Base-by-base conservation (phyloP, 306 rosid genomes). In the Sophora flavescens region DNA sequence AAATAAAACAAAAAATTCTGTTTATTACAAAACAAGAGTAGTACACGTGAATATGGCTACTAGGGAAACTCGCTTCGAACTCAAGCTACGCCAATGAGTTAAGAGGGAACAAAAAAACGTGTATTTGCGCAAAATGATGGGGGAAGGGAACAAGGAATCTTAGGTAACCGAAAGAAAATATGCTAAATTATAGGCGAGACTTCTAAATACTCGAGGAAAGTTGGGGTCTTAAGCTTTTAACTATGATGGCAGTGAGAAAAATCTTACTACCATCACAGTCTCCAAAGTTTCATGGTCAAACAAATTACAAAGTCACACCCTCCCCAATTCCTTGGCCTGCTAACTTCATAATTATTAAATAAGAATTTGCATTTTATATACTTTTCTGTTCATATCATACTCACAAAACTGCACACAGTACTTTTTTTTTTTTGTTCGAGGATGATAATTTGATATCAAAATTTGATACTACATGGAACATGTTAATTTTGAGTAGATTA, bases 121-220 rank as follows among this genome's bases (percentile, higher is more conserved):
- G 81, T 68, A 74, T 36, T 87, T 54, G 76, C 64, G 78, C 73
- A 67, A 81, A 75, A 78, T 71, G 76, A 75, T 78, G 82, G 60
- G 86, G 84, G 84, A 72, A 83, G 88, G 93, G 84, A 81, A 88
- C 87, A 88, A 63, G 78, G 90, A 91, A 86, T 88, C 88, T 88
- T 71, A 33, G 88, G 87, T 66, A 80, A 86, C 83, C 81, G 86
- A 72, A 83, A 83, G 59, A 58, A 85, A 84, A 82, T 65, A 84
- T 81, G 79, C 36, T 81, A 84, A 84, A 74, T 70, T 41, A 61
- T 71, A 61, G 74, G 72, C 30, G 81, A 80, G 70, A 64, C 76
- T 80, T 68, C 64, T 70, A 78, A 72, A 83, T 70, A 69, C 77
- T 72, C 41, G 68, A 78, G 72, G 63, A 75, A 72, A 77, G 30